Base-by-base conservation (phyloP, 1,284 basidiomycete genomes). In the Malassezia yamatoensis region DNA sequence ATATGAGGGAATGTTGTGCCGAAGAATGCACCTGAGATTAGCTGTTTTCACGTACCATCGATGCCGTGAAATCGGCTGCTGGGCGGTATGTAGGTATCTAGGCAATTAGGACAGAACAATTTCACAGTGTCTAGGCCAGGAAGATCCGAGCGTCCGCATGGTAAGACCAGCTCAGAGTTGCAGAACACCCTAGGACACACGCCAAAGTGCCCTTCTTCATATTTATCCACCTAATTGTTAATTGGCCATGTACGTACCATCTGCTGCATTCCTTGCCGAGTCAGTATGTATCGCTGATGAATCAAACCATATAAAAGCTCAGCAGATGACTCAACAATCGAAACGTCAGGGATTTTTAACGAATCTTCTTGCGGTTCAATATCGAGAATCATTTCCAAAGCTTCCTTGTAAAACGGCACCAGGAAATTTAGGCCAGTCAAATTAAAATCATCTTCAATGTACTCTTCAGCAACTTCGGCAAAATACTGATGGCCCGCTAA, bases 361-460 rank as follows among this genome's bases (percentile, higher is more conserved):
- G 88, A 84, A 75, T 98, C 94, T 76, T 98, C 94, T 71, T 93
- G 76, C 78, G 94, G 89, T 78, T 99, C 94, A 50, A 98, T 93
- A 77, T 99, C 94, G 58, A 99, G 78, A n/a, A 98, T 90, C 94
- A 99, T 99, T 79, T 99, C 94, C 83, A 99, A 85, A 29, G 94
- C 94, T 76, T 98, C 94, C 77, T 96, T 91, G 89, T 94, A 99
- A 75, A 98, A 99, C 9, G 94, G 80, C 1, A 98, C 91, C 81
- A 96, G 85, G 16, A 83, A 82, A 74, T 90, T 91, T 63, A 99
- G 78, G 1, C 94, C 94, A 0, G 94, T 99, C 51, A 98, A 80
- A 78, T 99, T 99, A 79, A 99, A 99, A 76, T 99, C 94, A 77
- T 99, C 94, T 76, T 98, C 94, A 76, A 99, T 98, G 76, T 96